Conservation (phyloP, 2,329 filamentous ascomycete species). For the Ceratocystis cacaofunesta region DNA sequence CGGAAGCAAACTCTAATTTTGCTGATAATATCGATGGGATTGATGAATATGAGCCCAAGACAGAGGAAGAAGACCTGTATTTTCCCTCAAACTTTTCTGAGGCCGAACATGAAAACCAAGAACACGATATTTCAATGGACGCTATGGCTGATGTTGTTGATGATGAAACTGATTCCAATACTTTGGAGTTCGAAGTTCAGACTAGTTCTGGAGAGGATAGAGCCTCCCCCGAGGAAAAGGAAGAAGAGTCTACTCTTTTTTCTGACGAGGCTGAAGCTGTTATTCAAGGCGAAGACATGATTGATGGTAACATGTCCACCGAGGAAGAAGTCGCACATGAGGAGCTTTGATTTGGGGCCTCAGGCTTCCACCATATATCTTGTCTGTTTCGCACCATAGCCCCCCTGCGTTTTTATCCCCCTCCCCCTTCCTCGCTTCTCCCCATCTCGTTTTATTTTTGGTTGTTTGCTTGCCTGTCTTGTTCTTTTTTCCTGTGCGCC, state of each 20-base stretch:
- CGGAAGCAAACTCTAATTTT: neutral
- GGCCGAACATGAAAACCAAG: neutral
- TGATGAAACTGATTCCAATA: neutral
- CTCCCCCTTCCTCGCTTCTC: neutral
- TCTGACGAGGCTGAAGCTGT: neutral
- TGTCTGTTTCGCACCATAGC: neutral
- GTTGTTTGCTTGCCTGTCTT: neutral
- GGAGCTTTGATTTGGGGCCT: neutral
- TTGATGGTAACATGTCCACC: neutral
- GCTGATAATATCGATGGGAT: no score
- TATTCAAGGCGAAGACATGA: neutral
- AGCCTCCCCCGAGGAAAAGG: neutral
- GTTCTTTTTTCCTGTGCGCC: neutral
- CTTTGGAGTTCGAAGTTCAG: neutral
- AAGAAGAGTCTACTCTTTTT: neutral
- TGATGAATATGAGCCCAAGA: no score
- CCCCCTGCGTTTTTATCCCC: neutral
- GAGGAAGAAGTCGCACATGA: neutral
- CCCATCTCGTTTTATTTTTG: neutral
- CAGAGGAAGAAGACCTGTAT: no score
- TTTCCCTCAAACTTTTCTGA: no score
- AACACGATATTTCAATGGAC: neutral
- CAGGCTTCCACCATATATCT: neutral
- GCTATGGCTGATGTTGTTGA: neutral
- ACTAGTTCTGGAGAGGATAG: neutral